These are phyloP conservation scores for Emergomyces orientalis DNA, from an alignment of 2,329 filamentous ascomycete genomes.

Conservation along the genomic window DNA sequence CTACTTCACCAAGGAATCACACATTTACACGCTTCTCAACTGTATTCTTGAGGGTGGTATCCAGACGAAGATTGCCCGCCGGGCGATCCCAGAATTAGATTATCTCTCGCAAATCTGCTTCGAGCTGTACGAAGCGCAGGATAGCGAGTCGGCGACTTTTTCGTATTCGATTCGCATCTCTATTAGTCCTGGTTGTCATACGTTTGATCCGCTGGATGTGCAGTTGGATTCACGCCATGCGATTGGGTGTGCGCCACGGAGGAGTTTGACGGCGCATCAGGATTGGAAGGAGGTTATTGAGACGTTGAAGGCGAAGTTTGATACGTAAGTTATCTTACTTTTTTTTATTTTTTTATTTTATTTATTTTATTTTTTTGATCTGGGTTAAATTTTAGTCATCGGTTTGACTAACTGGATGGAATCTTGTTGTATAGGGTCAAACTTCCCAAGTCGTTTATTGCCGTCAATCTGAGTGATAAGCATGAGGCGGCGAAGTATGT, in stretches of 20 bases:
- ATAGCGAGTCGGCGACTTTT: slow-evolving; percentile 65
- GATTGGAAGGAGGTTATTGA: slow-evolving; percentile 98
- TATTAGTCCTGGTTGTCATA: slow-evolving; percentile 90
- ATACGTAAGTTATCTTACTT: slow-evolving; percentile 56
- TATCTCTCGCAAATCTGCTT: slow-evolving; percentile 98
- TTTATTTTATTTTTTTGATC: not conserved
- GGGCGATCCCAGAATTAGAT: slow-evolving; percentile 91
- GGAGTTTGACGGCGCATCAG: slow-evolving; percentile 79
- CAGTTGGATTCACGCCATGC: slow-evolving; percentile 93
- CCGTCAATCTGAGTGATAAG: slow-evolving; percentile 44
- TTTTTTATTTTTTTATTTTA: slow-evolving; percentile 12
- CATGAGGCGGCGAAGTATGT: slow-evolving; percentile 24
- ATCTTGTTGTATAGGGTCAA: slow-evolving; percentile 33
- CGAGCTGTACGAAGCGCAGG: slow-evolving; percentile 92
- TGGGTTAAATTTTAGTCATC: not conserved
- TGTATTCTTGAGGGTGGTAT: slow-evolving; percentile 96
- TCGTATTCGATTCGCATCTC: slow-evolving; percentile 95
- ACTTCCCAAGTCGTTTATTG: slow-evolving; percentile 43
- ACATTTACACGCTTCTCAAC: slow-evolving; percentile 96
- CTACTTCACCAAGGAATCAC: slow-evolving; percentile 98
- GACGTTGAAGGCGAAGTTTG: slow-evolving; percentile 87
- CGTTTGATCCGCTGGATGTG: slow-evolving; percentile 91
- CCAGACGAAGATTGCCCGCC: slow-evolving; percentile 90
- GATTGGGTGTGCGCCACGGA: slow-evolving; percentile 84
- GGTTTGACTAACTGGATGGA: slow-evolving; percentile 11